A percentile compares a stretch with the other conserved stretches of the same genome.
Evolutionary conservation across 2,329 filamentous ascomycete species (phyloP).

Genomic region (Trichothecium roseum): DNA sequence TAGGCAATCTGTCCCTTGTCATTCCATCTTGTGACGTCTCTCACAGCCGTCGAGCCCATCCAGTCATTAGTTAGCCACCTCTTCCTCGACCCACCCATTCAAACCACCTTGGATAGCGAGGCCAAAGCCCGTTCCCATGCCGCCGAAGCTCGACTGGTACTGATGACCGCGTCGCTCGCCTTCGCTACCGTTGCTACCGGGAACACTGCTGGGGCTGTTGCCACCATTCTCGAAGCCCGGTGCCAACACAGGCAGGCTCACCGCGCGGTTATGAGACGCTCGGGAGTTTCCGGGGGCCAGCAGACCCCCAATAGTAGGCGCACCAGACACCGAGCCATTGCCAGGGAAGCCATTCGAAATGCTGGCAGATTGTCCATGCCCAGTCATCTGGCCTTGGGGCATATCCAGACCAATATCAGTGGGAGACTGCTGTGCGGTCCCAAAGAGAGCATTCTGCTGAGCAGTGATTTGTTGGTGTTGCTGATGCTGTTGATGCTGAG

Average conservation of each 20-base stretch:
- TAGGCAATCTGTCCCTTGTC: slow-evolving; percentile 1
- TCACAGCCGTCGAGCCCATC: background rate
- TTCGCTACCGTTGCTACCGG: slow-evolving; percentile 33
- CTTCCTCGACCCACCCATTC: slow-evolving; percentile 60
- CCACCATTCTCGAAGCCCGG: slow-evolving; percentile 53
- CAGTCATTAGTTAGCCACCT: slow-evolving; percentile 43
- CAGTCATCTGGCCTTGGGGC: slow-evolving; percentile 33
- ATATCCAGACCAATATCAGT: slow-evolving; percentile 48
- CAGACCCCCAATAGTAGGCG: slow-evolving; percentile 66
- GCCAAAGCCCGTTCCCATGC: slow-evolving; percentile 49
- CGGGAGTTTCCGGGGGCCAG: slow-evolving; percentile 59
- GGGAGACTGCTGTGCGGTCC: slow-evolving; percentile 53
- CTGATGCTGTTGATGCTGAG: slow-evolving; percentile 64
- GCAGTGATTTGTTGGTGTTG: slow-evolving; percentile 61
- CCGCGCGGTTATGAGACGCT: slow-evolving; percentile 64
- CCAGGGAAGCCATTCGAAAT: slow-evolving; percentile 54
- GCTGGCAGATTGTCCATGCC: slow-evolving; percentile 56
- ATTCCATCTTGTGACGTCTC: background rate
- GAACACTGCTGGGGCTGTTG: slow-evolving; percentile 37
- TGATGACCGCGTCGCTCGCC: slow-evolving; percentile 53
- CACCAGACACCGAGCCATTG: slow-evolving; percentile 39
- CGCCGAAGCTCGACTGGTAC: slow-evolving; percentile 53
- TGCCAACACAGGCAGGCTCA: slow-evolving; percentile 70
- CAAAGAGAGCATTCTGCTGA: slow-evolving; percentile 75
- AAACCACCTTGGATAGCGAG: slow-evolving; percentile 53